Evolutionary conservation across 2,329 filamentous ascomycete species (phyloP).

Genomic region (Rutstroemia sydowiana): DNA sequence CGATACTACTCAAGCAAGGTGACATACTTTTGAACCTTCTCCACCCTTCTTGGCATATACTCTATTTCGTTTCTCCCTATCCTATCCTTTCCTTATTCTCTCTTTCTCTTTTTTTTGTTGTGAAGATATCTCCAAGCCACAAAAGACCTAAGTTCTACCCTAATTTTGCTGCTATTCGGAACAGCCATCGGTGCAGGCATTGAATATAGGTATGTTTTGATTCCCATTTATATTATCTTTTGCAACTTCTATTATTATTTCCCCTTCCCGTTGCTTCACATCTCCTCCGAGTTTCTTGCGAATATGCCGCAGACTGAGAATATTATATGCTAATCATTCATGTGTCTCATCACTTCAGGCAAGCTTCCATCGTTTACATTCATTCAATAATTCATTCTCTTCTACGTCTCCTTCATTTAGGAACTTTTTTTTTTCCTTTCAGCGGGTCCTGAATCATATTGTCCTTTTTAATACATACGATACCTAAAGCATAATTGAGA

Average conservation of each 20-base stretch:
- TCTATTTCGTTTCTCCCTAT: constrained; percentile 9
- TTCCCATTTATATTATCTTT: not conserved
- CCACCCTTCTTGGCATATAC: constrained; percentile 9
- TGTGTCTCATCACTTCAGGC: not conserved
- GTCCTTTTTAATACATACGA: constrained; percentile 19
- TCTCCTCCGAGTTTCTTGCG: not conserved
- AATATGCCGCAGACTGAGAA: not conserved
- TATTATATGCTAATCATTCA: not conserved
- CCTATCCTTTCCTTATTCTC: constrained; percentile 2
- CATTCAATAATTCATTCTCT: constrained; percentile 3
- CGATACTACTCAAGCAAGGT: constrained; percentile 7
- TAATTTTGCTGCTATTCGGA: constrained; percentile 21
- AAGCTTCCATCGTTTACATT: constrained; percentile 5
- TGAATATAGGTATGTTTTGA: constrained; percentile 26
- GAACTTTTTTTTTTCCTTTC: constrained; percentile 27
- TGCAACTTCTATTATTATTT: not conserved
- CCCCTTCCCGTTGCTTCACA: not conserved
- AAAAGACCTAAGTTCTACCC: constrained; percentile 17
- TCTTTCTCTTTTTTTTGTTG: not conserved
- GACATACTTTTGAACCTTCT: not conserved
- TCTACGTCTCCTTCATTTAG: constrained; percentile 15
- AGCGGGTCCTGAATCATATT: constrained; percentile 32
- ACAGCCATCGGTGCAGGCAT: constrained; percentile 30
- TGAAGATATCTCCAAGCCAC: constrained; percentile 16
- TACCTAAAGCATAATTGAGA: constrained; percentile 16